Percentiles rank a stretch among this genome's conserved stretches.
Conservation (phyloP, 805 yeast species). For the Saturnispora hagleri region DNA sequence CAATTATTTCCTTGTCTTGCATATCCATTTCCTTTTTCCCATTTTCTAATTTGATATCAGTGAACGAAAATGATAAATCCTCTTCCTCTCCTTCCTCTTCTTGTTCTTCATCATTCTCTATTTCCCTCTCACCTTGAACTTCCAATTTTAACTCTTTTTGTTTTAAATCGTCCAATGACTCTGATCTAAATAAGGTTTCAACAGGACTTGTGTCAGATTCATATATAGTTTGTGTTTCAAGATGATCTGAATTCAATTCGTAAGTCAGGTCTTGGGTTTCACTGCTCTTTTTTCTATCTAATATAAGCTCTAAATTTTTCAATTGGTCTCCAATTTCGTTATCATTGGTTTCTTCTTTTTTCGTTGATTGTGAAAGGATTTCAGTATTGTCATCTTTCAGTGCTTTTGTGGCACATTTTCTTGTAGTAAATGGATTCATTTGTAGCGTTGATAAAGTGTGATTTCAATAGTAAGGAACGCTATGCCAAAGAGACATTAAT, state of each 20-base stretch:
- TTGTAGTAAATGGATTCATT: background rate
- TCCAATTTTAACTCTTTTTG: background rate
- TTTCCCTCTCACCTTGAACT: no score
- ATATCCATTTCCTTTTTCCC: no score
- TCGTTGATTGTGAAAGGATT: background rate
- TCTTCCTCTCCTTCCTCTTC: background rate
- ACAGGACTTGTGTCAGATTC: constrained; percentile 8
- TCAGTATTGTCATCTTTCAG: background rate
- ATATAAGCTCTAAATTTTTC: background rate
- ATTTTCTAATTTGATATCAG: background rate
- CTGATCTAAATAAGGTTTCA: constrained; percentile 10
- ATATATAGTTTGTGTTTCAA: constrained; percentile 4
- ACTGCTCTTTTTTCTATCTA: background rate
- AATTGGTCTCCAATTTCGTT: background rate
- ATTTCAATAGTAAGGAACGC: background rate
- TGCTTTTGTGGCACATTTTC: background rate
- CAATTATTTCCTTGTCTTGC: constrained; percentile 3
- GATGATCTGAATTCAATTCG: background rate
- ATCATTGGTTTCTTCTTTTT: background rate
- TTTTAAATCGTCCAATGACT: constrained; percentile 8
- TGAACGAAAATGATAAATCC: constrained; percentile 2
- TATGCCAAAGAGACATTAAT: background rate
- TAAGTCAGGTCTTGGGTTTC: background rate
- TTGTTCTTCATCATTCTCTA: background rate
- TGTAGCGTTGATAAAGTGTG: background rate